Evolutionary conservation across 345 rosid genomes (phyloP), one percentile per base, ranked within the genome.

Genomic region (Eutrema heterophyllum): DNA sequence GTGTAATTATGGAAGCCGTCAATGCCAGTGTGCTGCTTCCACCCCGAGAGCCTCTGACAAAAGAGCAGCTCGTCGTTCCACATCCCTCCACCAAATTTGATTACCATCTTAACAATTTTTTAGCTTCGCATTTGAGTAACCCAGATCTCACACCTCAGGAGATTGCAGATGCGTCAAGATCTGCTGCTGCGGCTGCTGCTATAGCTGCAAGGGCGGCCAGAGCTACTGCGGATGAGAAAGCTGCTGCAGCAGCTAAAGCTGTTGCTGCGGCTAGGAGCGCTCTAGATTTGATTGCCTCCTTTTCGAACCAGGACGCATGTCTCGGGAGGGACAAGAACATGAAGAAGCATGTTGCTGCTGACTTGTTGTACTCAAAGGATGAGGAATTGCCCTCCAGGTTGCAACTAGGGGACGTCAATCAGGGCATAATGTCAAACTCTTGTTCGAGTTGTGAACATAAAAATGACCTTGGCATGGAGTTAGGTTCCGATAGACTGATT

Each of bases 181-280:
- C 83, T 30, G 84, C 85, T 7, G 94, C 96, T 45, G 63, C 44
- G 13, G 81, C 88, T 48, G 91, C 94, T 54, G 70, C 76, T 41
- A 73, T 53, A 63, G 91, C 88, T 68, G 97, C 98, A 6, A 79
- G 77, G 83, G 87, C 74, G 15, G 97, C 98, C 4, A 85, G 87
- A 82, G 86, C 89, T 69, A 81, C 83, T 41, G 96, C 98, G 2
- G 87, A 87, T 62, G 87, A 81, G 82, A 94, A 91, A 80, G 98
- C 96, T 16, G 81, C 74, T 56, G 69, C 80, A 35, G 98, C 98
- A 15, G 85, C 90, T 12, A 88, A 79, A 81, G 97, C 97, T 2
- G 74, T 86, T 43, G 81, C 89, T 15, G 87, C 87, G 16, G 96
- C 97, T 52, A 91, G 82, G 79, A 82, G 16, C 59, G 96, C 97